Evolutionary conservation across 768 basidiomycete species (phyloP).

Genomic region (Podaxis sp.): DNA sequence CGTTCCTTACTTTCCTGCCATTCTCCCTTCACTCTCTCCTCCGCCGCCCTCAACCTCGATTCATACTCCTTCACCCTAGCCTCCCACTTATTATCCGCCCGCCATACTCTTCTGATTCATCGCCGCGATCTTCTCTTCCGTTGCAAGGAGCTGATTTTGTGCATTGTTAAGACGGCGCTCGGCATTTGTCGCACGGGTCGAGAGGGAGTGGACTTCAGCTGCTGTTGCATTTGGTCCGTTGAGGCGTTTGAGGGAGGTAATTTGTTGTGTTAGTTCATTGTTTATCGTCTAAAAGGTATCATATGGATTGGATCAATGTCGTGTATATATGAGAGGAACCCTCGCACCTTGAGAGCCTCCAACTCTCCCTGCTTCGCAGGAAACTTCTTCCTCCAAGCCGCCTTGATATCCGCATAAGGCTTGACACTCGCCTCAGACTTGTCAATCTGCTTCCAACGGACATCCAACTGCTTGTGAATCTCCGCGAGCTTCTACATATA

Average conservation of each 20-base stretch:
- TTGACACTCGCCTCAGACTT: conserved; percentile 88
- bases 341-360: conserved; percentile 76
- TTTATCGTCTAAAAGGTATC: conserved; percentile 59
- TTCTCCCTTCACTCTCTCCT: conserved; percentile 92
- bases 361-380: conserved; percentile 86
- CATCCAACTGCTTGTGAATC: conserved; percentile 85
- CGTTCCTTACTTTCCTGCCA: conserved; percentile 93
- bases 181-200: conserved; percentile 75
- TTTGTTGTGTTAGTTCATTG: conserved; percentile 70
- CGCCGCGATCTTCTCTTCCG: conserved; percentile 81
- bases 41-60: conserved; percentile 71
- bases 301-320: background rate
- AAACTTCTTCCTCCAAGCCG: conserved; percentile 78
- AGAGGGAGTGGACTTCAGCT: conserved; percentile 62
- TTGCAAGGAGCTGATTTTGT: conserved; percentile 78
- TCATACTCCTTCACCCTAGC: conserved; percentile 95
- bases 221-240: conserved; percentile 57
- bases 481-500: conserved; percentile 74
- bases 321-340: background rate
- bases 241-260: conserved; percentile 61
- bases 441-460: conserved; percentile 89
- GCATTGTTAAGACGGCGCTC: conserved; percentile 86
- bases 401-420: conserved; percentile 74
- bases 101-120: conserved; percentile 70
- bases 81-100: conserved; percentile 91